phyloP scores from a whole-genome alignment of 345 rosid species.

The Eucalyptus paniculata region DNA sequence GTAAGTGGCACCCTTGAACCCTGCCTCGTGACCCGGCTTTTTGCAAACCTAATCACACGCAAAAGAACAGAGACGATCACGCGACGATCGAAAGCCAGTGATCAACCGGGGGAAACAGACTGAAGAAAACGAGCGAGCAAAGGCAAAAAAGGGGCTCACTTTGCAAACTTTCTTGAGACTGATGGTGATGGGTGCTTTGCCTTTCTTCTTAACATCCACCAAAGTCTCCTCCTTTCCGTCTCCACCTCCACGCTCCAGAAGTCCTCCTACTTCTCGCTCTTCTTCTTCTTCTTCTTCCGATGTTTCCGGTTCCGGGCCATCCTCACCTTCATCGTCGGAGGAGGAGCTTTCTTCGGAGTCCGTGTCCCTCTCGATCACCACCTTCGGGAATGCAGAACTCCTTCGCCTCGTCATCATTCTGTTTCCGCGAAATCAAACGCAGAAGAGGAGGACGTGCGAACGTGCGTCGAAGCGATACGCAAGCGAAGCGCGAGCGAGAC shows the following conservation, averaged over 20 bases:
- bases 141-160: slow-evolving; percentile 17
- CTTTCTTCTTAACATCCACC: slow-evolving; percentile 28
- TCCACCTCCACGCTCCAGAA: slow-evolving; percentile 2
- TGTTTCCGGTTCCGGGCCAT: neutral
- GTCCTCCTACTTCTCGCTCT: neutral
- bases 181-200: slow-evolving; percentile 69
- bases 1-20: slow-evolving; percentile 88
- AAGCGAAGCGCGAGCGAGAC: neutral
- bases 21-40: slow-evolving; percentile 88
- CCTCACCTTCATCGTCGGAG: slow-evolving; percentile 18
- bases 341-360: slow-evolving; percentile 75
- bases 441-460: neutral
- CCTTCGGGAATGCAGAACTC: slow-evolving; percentile 33
- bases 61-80: neutral
- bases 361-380: slow-evolving; percentile 52
- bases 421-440: neutral
- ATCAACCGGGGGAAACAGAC: neutral
- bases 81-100: neutral
- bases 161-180: slow-evolving; percentile 95
- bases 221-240: slow-evolving; percentile 2
- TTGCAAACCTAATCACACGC: slow-evolving; percentile 60
- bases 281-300: slow-evolving; percentile 7
- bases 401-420: slow-evolving; percentile 21
- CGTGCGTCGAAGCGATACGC: neutral
- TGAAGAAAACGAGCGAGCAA: neutral